Evolutionary conservation across 2,329 filamentous ascomycete species (phyloP), one percentile per base, ranked within the genome.

Genomic region (Fusarium buharicum): DNA sequence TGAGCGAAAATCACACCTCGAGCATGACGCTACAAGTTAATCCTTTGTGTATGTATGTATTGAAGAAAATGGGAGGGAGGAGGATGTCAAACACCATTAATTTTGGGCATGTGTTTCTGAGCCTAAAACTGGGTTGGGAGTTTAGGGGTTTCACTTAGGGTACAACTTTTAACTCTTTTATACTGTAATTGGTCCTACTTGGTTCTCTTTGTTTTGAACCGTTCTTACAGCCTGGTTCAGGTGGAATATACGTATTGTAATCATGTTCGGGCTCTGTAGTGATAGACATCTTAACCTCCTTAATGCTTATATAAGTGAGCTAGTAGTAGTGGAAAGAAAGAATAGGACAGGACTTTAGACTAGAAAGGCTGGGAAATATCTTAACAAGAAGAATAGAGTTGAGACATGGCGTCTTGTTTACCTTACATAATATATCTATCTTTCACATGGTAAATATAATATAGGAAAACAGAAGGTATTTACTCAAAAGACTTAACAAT

Each of bases 81-180:
- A 53, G 37, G 48, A 62, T 36, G 57, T 44, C 38, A 54, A 47
- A 14, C 22, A 40, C 30, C 27, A 44, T 62, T 38, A 30, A 27
- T 41, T 45, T 55, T 59, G 45, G 62, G 62, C 45, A 53, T 50
- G 33, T 60, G 49, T 55, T 63, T 66, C 52, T 62, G 30, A 16
- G 20, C 38, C 39, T 13, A 58, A 59, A 49, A 64, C 57, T 27
- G 44, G 45, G 45, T 13, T 51, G 52, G 62, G 53, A 66, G 61
- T 66, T 66, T 49, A 40, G 48, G 62, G 62, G 59, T 62, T 61
- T 46, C 31, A 14, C 38, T 50, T 34, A 40, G 36, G 62, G 43
- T 31, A 48, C 47, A 46, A 41, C 52, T 34, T 50, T 37, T 62
- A 64, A 49, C 38, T 30, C 47, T 45, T 57, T 30, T 38, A 40